Base-by-base conservation (phyloP, 106 monocot species). In the Alisma plantagoaquatica region DNA sequence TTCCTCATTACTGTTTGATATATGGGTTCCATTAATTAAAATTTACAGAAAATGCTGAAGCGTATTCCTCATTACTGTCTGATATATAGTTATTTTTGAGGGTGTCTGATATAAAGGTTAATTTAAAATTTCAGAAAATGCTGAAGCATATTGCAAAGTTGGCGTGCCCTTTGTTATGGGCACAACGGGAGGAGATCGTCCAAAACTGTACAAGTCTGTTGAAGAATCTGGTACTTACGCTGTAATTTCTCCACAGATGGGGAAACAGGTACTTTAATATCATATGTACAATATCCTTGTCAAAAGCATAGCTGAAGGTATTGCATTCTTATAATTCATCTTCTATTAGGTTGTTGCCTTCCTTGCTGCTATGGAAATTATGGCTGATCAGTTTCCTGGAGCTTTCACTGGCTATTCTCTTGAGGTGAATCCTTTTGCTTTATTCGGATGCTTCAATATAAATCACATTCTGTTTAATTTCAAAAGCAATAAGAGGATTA, bases 321-420 rank as follows among this genome's bases (percentile, higher is more conserved):
- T n/a, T n/a, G n/a, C n/a, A n/a, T n/a, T n/a, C n/a, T n/a, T n/a
- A n/a, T n/a, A n/a, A n/a, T n/a, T n/a, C n/a, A n/a, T n/a, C n/a
- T n/a, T n/a, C n/a, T n/a, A n/a, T 55, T 65, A 88, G 94, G 88
- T 94, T 59, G 94, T 88, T 72, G 88, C 88, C 69, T 94, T 94
- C 70, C 80, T 94, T 68, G 84, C 84, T 18, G 84, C 88, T 12
- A 88, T 94, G 80, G 80, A 94, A 59, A 84, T 88, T 30, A 88
- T 94, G 94, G 84, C 84, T 6, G 73, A 84, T n/a, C 75, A 84
- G 41, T 96, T 89, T 89, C 88, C 88, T 46, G 96, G 84, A 35
- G 80, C 84, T 21, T 96, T 89, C 61, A 65, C 73, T 18, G 84
- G 81, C 11, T 96, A 89, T 66, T 59, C 67, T 53, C 33, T 89